Evolutionary conservation across 2,329 filamentous ascomycete species (phyloP).

Genomic region (Cladosporium sp.): DNA sequence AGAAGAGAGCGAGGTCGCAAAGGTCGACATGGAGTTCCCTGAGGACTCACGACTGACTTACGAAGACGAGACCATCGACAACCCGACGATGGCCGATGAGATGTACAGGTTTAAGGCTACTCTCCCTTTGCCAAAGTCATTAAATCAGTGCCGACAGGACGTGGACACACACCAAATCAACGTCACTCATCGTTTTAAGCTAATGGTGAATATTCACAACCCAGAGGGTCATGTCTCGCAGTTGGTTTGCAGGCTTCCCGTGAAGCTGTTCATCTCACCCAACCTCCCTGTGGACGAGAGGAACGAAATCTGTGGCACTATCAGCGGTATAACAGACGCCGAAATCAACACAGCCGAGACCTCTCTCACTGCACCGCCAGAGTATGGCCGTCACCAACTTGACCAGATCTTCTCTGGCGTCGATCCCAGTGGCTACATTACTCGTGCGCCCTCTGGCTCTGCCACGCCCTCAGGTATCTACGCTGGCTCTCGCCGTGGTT

Average conservation of each 20-base stretch:
- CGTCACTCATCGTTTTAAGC: conserved; percentile 84
- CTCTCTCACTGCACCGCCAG: conserved; percentile 72
- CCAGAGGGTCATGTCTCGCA: conserved; percentile 93
- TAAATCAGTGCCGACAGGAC: conserved; percentile 83
- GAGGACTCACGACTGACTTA: conserved; percentile 32
- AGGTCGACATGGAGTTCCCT: conserved; percentile 35
- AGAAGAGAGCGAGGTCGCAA: conserved; percentile 36
- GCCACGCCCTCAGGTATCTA: conserved; percentile 68
- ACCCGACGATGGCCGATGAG: conserved; percentile 45
- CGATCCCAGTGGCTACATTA: conserved; percentile 72
- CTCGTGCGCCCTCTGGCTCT: conserved; percentile 43
- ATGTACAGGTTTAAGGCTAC: conserved; percentile 57
- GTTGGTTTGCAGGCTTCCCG: conserved; percentile 82
- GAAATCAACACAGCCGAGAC: conserved; percentile 50
- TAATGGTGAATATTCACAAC: conserved; percentile 87
- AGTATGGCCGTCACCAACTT: conserved; percentile 84
- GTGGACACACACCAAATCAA: conserved; percentile 86
- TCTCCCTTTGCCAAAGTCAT: conserved; percentile 70
- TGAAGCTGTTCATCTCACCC: conserved; percentile 93
- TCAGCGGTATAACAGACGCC: conserved; percentile 34
- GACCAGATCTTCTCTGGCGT: conserved; percentile 89
- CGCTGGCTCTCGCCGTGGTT: conserved; percentile 66
- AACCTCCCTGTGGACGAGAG: conserved; percentile 85
- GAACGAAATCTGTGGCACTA: conserved; percentile 64
- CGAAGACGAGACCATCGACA: conserved; percentile 36